Conservation (phyloP, 108 stramenopile species). For the Cyclostephanos invisitatus region DNA sequence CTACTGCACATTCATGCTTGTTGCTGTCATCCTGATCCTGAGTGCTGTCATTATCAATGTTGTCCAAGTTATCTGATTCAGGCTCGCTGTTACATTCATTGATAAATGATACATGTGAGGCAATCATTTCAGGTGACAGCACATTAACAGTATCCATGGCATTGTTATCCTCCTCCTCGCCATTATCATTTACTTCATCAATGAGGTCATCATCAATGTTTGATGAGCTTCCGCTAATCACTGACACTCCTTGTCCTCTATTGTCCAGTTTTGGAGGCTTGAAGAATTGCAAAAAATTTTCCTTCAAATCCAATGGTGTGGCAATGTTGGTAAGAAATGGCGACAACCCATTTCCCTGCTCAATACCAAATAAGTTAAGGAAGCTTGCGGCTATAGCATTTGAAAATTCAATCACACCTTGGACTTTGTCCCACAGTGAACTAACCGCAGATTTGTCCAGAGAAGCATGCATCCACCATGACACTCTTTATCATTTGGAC, state of each 20-base stretch:
- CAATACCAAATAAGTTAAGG: constrained; percentile 20
- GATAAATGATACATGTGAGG: not conserved
- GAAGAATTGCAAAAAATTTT: not conserved
- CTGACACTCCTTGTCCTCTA: not conserved
- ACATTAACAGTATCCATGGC: not conserved
- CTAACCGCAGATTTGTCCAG: not conserved
- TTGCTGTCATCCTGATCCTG: constrained; percentile 2
- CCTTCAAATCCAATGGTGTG: not conserved
- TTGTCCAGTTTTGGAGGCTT: constrained; percentile 3
- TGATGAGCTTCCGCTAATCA: not conserved
- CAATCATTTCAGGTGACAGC: constrained; percentile 8
- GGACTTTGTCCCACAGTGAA: constrained; percentile 27
- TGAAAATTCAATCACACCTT: constrained; percentile 5
- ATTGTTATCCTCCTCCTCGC: not conserved
- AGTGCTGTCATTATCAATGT: not conserved
- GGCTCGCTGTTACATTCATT: not conserved
- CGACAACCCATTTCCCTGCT: constrained; percentile 17
- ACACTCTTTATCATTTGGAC: not conserved
- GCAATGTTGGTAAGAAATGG: constrained; percentile 4
- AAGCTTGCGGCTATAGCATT: constrained; percentile 7
- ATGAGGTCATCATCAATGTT: not conserved
- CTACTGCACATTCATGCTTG: not conserved
- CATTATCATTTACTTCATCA: not conserved
- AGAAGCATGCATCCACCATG: not conserved
- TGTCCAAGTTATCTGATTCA: not conserved